Conservation (phyloP, 75 land plant species). For the Cryptomeria japonica region DNA sequence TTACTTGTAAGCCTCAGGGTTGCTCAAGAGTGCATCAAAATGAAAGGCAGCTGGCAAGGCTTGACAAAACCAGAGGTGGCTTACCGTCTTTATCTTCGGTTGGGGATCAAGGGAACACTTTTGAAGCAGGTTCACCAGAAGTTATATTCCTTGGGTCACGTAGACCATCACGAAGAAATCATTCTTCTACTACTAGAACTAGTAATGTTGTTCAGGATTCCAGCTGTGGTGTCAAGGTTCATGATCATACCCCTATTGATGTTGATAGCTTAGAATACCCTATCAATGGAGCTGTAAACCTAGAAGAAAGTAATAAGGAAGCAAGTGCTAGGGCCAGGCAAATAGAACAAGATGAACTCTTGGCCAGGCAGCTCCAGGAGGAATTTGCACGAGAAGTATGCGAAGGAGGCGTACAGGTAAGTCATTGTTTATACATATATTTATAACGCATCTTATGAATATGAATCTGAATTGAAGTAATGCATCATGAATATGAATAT, state of each 20-base stretch:
- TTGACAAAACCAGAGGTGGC: not conserved
- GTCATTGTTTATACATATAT: no score
- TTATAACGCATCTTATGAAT: no score
- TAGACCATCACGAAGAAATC: not conserved
- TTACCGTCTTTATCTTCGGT: not conserved
- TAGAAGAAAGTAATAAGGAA: slow-evolving; percentile 6
- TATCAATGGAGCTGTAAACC: not conserved
- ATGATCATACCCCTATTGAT: not conserved
- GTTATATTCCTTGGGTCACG: not conserved
- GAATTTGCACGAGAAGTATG: slow-evolving; percentile 28
- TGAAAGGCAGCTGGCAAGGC: not conserved
- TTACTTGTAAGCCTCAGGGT: not conserved
- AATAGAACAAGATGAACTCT: slow-evolving; percentile 58
- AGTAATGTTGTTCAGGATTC: not conserved
- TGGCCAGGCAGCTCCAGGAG: slow-evolving; percentile 76
- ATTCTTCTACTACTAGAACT: not conserved
- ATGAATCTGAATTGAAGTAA: not conserved
- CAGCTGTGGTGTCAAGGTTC: not conserved
- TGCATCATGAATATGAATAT: not conserved
- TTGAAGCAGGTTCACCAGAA: not conserved
- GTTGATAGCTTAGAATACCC: slow-evolving; percentile 1
- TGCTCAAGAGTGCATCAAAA: not conserved
- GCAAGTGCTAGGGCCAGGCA: slow-evolving; percentile 49
- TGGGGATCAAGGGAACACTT: not conserved
- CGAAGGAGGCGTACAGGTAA: slow-evolving; percentile 5